A percentile compares a stretch with the other conserved stretches of the same genome.
phyloP scores from a whole-genome alignment of 1,139 yeast genomes.

The Saccharomycopsis hybrid region DNA sequence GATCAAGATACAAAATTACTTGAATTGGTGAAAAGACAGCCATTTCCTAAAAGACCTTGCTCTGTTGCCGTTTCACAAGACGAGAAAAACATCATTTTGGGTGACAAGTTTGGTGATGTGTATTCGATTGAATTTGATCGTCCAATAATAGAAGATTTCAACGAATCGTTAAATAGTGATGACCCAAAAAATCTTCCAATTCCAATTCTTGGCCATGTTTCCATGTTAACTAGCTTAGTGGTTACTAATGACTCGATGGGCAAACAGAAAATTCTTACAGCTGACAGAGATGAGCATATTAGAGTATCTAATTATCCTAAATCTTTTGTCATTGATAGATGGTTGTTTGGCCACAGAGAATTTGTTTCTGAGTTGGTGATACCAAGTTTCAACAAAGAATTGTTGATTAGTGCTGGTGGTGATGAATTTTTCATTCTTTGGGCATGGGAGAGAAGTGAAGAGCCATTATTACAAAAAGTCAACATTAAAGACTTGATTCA shows the following conservation, averaged over 20 bases:
- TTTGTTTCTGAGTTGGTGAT: constrained; percentile 62
- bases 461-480: constrained; percentile 42
- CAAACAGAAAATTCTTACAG: constrained; percentile 56
- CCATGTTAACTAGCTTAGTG: constrained; percentile 80
- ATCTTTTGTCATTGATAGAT: constrained; percentile 68
- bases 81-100: constrained; percentile 52
- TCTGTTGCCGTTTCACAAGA: constrained; percentile 59
- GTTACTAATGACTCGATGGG: constrained; percentile 35
- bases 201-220: constrained; percentile 92
- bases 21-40: constrained; percentile 58
- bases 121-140: constrained; percentile 45
- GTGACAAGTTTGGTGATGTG: constrained; percentile 98
- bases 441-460: constrained; percentile 57
- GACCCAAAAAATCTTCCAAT: constrained; percentile 29
- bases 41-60: constrained; percentile 85
- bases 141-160: constrained; percentile 23
- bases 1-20: constrained; percentile 35
- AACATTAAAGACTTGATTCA: constrained; percentile 43
- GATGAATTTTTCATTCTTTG: constrained; percentile 71
- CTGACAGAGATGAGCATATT: constrained; percentile 96
- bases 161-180: constrained; percentile 27
- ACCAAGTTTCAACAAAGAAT: constrained; percentile 41
- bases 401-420: constrained; percentile 83
- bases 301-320: constrained; percentile 80
- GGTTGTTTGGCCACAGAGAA: constrained; percentile 83